Conservation (phyloP, 2,329 filamentous ascomycete species). For the Pseudogymnoascus sp. region DNA sequence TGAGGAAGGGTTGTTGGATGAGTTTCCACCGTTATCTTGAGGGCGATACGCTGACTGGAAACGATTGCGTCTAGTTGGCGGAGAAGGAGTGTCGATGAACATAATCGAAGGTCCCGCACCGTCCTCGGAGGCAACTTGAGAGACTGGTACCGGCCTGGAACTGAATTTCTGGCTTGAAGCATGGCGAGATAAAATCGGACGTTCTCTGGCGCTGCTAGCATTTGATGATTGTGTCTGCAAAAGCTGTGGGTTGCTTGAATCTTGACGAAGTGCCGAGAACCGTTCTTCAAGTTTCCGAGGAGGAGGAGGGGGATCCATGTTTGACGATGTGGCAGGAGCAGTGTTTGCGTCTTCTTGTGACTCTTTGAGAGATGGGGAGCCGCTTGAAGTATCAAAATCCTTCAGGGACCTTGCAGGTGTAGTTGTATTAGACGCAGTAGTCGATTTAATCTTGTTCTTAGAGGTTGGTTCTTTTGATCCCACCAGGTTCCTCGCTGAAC, state of each 20-base stretch:
- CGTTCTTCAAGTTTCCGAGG: neutral
- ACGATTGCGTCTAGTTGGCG: slow-evolving; percentile 18
- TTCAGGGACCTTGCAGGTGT: neutral
- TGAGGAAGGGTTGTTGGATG: slow-evolving; percentile 26
- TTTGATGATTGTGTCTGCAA: neutral
- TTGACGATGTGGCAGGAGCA: neutral
- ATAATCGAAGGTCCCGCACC: slow-evolving; percentile 62
- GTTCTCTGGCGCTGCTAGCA: slow-evolving; percentile 18
- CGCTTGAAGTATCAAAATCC: neutral
- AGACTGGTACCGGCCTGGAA: slow-evolving; percentile 63
- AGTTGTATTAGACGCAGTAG: neutral
- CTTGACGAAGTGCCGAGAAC: slow-evolving; percentile 4
- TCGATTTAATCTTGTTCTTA: neutral
- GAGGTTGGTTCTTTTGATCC: slow-evolving; percentile 19
- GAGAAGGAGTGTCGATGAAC: slow-evolving; percentile 49
- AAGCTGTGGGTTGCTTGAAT: neutral
- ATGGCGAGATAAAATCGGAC: slow-evolving; percentile 44
- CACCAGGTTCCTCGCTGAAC: slow-evolving; percentile 26
- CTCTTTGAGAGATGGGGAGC: neutral
- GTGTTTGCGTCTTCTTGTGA: neutral
- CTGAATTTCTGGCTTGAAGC: slow-evolving; percentile 57
- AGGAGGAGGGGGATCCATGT: neutral
- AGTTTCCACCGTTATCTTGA: slow-evolving; percentile 17
- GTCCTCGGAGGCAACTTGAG: slow-evolving; percentile 56
- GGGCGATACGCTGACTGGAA: slow-evolving; percentile 25